A percentile compares a stretch with the other conserved stretches of the same genome.
These are phyloP conservation scores for Candida coquimbonensis DNA, from an alignment of 805 yeast species.

Conservation along the genomic window DNA sequence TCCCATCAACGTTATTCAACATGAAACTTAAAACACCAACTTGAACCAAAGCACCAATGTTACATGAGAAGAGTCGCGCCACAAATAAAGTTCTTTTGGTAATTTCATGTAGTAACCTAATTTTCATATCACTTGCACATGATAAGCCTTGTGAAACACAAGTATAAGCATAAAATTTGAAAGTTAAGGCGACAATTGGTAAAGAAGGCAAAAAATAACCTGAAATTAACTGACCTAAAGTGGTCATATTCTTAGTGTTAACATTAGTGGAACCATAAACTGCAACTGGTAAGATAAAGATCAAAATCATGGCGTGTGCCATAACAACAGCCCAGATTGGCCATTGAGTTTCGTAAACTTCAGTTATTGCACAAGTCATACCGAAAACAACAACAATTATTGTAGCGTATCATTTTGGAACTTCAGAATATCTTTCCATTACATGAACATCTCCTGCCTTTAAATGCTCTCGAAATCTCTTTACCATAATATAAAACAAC, in stretches of 20 bases:
- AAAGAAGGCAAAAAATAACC: constrained; percentile 48
- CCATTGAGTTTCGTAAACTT: constrained; percentile 41
- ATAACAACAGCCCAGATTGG: constrained; percentile 55
- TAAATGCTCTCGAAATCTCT: too few species aligned
- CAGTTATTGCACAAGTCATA: constrained; percentile 11
- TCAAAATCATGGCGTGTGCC: constrained; percentile 41
- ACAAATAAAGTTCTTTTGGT: constrained; percentile 35
- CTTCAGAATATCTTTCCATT: constrained; percentile 52
- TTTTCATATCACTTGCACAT: constrained; percentile 38
- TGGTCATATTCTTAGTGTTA: constrained; percentile 37
- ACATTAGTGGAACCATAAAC: constrained; percentile 43
- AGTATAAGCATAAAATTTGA: constrained; percentile 49
- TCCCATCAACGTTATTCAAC: constrained; percentile 26
- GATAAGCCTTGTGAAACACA: constrained; percentile 59
- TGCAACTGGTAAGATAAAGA: constrained; percentile 45
- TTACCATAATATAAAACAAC: too few species aligned
- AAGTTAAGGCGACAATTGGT: constrained; percentile 44
- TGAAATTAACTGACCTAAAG: constrained; percentile 47
- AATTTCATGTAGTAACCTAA: too few species aligned
- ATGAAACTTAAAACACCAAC: constrained; percentile 31
- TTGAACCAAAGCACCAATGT: constrained; percentile 28
- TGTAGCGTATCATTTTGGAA: constrained; percentile 44
- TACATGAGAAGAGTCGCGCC: constrained; percentile 47
- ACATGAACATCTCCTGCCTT: constrained; percentile 37
- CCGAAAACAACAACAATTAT: constrained; percentile 35